Percentiles rank a stretch among this genome's conserved stretches.
Conservation (phyloP, 331 rosid species). For the Dryas integrifolia region DNA sequence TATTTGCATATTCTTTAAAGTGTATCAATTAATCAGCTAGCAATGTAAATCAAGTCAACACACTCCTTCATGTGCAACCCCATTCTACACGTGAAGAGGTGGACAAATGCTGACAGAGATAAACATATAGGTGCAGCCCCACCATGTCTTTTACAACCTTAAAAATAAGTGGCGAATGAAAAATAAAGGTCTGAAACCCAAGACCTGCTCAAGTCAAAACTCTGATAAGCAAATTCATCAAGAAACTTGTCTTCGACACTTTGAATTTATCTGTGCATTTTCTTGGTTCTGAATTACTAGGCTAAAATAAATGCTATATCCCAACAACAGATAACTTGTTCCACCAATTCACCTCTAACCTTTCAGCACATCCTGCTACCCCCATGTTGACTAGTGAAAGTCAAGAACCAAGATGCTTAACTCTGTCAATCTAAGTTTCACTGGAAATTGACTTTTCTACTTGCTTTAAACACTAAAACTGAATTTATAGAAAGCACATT, state of each 20-base stretch:
- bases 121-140: neutral
- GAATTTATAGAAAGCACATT: neutral
- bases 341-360: neutral
- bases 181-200: neutral
- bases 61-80: neutral
- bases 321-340: neutral
- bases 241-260: neutral
- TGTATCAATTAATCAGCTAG: neutral
- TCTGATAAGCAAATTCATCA: neutral
- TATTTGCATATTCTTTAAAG: neutral
- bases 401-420: constrained; percentile 3
- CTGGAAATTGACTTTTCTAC: neutral
- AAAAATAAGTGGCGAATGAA: neutral
- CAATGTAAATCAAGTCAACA: neutral
- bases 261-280: neutral
- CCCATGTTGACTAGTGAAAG: neutral
- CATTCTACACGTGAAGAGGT: neutral
- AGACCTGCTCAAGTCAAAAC: neutral
- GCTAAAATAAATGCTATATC: neutral
- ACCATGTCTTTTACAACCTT: neutral
- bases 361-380: neutral
- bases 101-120: neutral
- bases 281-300: constrained; percentile 6
- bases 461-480: neutral
- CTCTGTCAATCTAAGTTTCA: neutral